A percentile compares a stretch with the other conserved stretches of the same genome.
phyloP scores from a whole-genome alignment of 108 stramenopile species.

The Fragilaria radians region DNA sequence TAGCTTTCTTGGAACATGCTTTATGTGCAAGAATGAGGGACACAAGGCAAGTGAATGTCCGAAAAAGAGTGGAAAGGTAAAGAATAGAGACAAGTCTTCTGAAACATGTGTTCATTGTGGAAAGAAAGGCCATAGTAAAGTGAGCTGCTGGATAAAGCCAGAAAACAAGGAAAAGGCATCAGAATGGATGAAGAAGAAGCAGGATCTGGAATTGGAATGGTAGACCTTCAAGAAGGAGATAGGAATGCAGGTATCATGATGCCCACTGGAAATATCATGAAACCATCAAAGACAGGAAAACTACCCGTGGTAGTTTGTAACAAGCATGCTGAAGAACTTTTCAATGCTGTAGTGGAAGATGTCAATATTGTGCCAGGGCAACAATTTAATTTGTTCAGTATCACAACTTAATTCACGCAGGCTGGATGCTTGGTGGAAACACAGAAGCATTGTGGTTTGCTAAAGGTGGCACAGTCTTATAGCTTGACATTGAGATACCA shows the following conservation, averaged over 20 bases:
- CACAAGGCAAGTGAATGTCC: too few relatives aligned
- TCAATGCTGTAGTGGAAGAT: too few relatives aligned
- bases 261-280: background rate
- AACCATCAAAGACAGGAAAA: background rate
- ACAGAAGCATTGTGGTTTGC: constrained; percentile 8
- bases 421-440: constrained; percentile 26
- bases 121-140: too few relatives aligned
- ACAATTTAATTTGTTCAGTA: constrained; percentile 5
- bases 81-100: too few relatives aligned
- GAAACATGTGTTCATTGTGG: too few relatives aligned
- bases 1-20: too few relatives aligned
- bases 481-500: constrained; percentile 28
- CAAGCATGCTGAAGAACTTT: background rate
- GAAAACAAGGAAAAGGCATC: too few relatives aligned
- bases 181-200: too few relatives aligned
- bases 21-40: too few relatives aligned
- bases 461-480: constrained; percentile 12
- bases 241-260: background rate
- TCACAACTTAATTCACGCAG: constrained; percentile 13
- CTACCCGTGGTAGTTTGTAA: constrained; percentile 1
- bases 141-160: too few relatives aligned
- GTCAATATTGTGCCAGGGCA: too few relatives aligned
- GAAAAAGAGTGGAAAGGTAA: too few relatives aligned
- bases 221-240: background rate
- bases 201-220: background rate